Evolutionary conservation across 805 yeast genomes (phyloP).

Genomic region (Candida fluviatilis): DNA sequence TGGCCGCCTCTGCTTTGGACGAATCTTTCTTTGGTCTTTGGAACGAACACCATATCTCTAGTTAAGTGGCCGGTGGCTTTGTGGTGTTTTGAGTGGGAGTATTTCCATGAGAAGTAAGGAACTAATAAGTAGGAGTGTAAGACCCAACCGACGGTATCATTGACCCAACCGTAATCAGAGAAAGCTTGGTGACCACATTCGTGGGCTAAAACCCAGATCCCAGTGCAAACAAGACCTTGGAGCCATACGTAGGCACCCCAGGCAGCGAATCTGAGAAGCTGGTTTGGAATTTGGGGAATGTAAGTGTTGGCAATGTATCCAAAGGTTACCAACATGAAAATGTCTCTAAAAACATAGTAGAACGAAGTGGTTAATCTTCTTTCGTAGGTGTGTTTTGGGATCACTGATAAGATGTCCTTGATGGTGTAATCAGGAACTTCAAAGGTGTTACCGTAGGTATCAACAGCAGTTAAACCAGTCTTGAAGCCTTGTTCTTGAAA

Average conservation of each 20-base stretch:
- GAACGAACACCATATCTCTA: constrained; percentile 84
- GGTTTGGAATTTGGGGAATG: constrained; percentile 28
- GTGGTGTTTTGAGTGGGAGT: constrained; percentile 82
- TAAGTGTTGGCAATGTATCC: constrained; percentile 47
- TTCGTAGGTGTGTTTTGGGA: constrained; percentile 73
- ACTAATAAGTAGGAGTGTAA: constrained; percentile 75
- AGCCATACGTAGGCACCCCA: constrained; percentile 55
- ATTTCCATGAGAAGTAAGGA: constrained; percentile 87
- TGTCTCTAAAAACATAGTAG: constrained; percentile 66
- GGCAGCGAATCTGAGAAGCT: constrained; percentile 44
- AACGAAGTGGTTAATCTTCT: constrained; percentile 53
- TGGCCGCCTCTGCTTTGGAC: constrained; percentile 30
- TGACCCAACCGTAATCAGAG: constrained; percentile 64
- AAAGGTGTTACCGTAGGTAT: constrained; percentile 63
- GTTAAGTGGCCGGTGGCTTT: constrained; percentile 82
- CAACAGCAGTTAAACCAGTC: constrained; percentile 40
- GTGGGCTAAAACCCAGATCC: constrained; percentile 83
- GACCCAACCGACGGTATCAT: constrained; percentile 80
- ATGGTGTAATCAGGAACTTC: constrained; percentile 73
- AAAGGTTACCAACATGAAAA: constrained; percentile 42
- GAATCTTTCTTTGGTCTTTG: constrained; percentile 60
- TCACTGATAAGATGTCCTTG: constrained; percentile 67
- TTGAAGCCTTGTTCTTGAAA: constrained; percentile 15
- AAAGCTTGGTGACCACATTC: constrained; percentile 92
- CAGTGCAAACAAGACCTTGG: constrained; percentile 69